Evolutionary conservation across 331 rosid genomes (phyloP).

Genomic region (Acacia pycnantha): DNA sequence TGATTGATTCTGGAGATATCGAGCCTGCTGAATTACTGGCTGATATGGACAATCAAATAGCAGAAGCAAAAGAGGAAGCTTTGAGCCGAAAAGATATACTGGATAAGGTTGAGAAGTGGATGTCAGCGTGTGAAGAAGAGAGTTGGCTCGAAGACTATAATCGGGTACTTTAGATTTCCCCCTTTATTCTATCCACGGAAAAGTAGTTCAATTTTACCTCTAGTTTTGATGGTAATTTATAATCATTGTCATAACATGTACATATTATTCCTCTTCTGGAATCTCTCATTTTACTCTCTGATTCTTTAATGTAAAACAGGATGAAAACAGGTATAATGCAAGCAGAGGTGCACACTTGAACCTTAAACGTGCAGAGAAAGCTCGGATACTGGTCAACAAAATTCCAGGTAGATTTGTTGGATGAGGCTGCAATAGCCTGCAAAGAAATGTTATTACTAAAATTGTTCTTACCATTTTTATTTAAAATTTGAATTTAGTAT

Average conservation of each 20-base stretch:
- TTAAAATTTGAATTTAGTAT: not conserved
- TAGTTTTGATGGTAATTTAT: slow-evolving; percentile 14
- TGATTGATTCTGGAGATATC: slow-evolving; percentile 72
- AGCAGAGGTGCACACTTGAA: slow-evolving; percentile 95
- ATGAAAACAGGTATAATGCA: slow-evolving; percentile 93
- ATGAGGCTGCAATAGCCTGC: slow-evolving; percentile 13
- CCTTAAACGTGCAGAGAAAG: slow-evolving; percentile 96
- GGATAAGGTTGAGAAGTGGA: slow-evolving; percentile 97
- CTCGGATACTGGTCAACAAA: slow-evolving; percentile 83
- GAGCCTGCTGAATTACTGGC: slow-evolving; percentile 85
- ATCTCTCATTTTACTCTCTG: slow-evolving; percentile 2
- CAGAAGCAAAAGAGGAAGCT: slow-evolving; percentile 77
- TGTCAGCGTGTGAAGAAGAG: slow-evolving; percentile 98
- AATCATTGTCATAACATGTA: slow-evolving; percentile 4
- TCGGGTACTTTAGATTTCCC: slow-evolving; percentile 54
- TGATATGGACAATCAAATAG: slow-evolving; percentile 88
- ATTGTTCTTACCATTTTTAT: not conserved
- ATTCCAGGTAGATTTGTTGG: slow-evolving; percentile 68
- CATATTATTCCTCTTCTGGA: not conserved
- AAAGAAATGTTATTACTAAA: not conserved
- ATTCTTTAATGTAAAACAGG: slow-evolving; percentile 57
- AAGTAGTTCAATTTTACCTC: slow-evolving; percentile 15
- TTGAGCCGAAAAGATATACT: slow-evolving; percentile 85
- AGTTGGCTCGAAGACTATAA: slow-evolving; percentile 98
- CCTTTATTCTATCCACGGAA: not conserved